Evolutionary conservation across 2,329 filamentous ascomycete genomes (phyloP), one percentile per base, ranked within the genome.

Genomic region (Exophiala aquamarina): DNA sequence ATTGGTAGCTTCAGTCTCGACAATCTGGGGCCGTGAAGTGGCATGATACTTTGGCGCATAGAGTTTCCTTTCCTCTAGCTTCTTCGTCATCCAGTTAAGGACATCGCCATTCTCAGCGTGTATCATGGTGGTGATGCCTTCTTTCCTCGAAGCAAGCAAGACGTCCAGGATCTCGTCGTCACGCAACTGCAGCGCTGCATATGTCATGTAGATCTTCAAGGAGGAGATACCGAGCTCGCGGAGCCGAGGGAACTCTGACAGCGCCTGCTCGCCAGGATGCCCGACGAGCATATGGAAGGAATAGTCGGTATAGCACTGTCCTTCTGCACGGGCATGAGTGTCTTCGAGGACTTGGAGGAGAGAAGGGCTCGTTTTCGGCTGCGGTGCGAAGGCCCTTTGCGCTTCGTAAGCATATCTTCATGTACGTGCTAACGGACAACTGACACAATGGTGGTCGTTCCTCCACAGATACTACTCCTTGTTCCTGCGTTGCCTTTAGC

Each of bases 251-350:
- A 73, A 71, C 11, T 70, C 57, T 2, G 60, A 55, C 2, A 74
- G 51, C 11, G 68, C 66, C 11, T 37, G 81, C 70, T 49, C 78
- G 64, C 20, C 69, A 0, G 75, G 73, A 48, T 77, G 75, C 0
- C 70, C 68, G 23, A 78, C 64, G 23, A 78, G 70, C 46, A 77
- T 62, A 55, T 82, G 78, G 51, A 80, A 76, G 2, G 68, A 71
- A 58, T 76, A 77, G 58, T 77, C 74, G 15, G 64, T 67, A 51
- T 76, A 76, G 58, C 71, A 74, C 14, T 70, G 70, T 21, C 66
- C 63, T 14, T 61, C 59, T 19, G 74, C 73, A 45, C 66, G 65
- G 18, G 59, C 62, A 31, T 74, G 71, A 0, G 71, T 73, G 10
- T 64, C 65, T n/a, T 65, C 58, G 2, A 76, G 61, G 1, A 68